Evolutionary conservation across 495 filamentous ascomycete genomes (phyloP).

Genomic region (Neurospora sp.): DNA sequence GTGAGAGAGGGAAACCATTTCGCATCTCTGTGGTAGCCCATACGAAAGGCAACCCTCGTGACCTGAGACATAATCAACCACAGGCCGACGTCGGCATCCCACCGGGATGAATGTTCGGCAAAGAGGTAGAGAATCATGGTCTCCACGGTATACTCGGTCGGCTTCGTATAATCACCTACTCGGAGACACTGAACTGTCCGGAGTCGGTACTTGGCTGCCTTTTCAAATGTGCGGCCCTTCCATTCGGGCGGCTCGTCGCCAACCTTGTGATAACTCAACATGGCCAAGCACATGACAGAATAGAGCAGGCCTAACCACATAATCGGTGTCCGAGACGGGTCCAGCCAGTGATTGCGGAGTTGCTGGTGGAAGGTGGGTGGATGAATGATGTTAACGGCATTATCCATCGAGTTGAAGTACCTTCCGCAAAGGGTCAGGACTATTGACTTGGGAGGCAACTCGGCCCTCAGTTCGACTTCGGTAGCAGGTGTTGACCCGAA

Average conservation of each 20-base stretch:
- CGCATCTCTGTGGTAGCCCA: slow-evolving; percentile 92
- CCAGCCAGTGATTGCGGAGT: slow-evolving; percentile 81
- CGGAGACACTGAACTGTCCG: slow-evolving; percentile 82
- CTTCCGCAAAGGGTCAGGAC: slow-evolving; percentile 72
- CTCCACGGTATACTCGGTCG: slow-evolving; percentile 78
- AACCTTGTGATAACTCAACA: slow-evolving; percentile 82
- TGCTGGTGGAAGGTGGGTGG: slow-evolving; percentile 76
- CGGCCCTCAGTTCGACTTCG: slow-evolving; percentile 64
- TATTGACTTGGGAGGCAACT: slow-evolving; percentile 68
- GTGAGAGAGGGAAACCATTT: slow-evolving; percentile 73
- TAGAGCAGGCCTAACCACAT: slow-evolving; percentile 89
- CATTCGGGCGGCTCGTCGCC: slow-evolving; percentile 88
- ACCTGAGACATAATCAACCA: slow-evolving; percentile 77
- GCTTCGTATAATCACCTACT: slow-evolving; percentile 82
- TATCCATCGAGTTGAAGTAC: slow-evolving; percentile 53
- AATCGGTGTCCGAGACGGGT: slow-evolving; percentile 65
- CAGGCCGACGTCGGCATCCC: slow-evolving; percentile 70
- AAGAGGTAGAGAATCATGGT: slow-evolving; percentile 77
- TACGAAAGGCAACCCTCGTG: slow-evolving; percentile 77
- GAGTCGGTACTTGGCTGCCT: slow-evolving; percentile 69
- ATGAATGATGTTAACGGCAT: slow-evolving; percentile 63
- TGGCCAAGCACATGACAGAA: slow-evolving; percentile 77
- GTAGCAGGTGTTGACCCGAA: slow-evolving; percentile 61
- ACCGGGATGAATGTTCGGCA: slow-evolving; percentile 66
- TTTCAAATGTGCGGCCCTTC: slow-evolving; percentile 58